Base-by-base conservation (phyloP, 1,284 basidiomycete species). In the Ustilago curta region DNA sequence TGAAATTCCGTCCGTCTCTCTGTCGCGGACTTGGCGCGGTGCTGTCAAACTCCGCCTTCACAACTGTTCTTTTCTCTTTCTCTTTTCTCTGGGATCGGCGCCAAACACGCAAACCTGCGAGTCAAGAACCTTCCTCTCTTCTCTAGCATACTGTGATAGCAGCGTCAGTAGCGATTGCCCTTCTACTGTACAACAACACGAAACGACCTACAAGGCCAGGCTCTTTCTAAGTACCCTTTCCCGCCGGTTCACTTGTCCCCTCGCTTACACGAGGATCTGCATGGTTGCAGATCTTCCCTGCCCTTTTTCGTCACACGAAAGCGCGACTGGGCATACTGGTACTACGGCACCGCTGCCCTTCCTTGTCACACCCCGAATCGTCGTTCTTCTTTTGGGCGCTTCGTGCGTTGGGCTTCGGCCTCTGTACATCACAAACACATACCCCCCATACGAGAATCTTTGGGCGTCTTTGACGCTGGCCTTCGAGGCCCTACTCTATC, bases 41-140 rank as follows among this genome's bases (percentile, higher is more conserved):
- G 47, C 47, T 48, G 47, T 48, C 47, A 31, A 48, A 48, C 47
- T 48, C 47, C 29, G 47, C 47, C 16, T 16, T 11, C 12, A n/a
- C n/a, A n/a, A n/a, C n/a, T n/a, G n/a, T n/a, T n/a, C n/a, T n/a
- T n/a, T n/a, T n/a, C n/a, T n/a, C n/a, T n/a, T n/a, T n/a, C n/a
- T n/a, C n/a, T n/a, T n/a, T 2, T 32, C 11, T 32, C 11, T 32
- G 8, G 45, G 27, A 47, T n/a, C n/a, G 18, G 47, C 4, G 4
- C 4, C 27, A 27, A 7, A 27, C 27, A 27, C 47, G 47, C 47
- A 48, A 27, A 19, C 35, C 31, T 4, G 47, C 47, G 19, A 48
- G 47, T 11, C 19, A 31, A 48, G 47, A 48, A 29, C 45, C 27
- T 48, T 48, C 18, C 2, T 16, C n/a, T 3, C 8, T 35, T 35